phyloP scores from a whole-genome alignment of 2,329 filamentous ascomycete species.

The Fusarium mexicanum region DNA sequence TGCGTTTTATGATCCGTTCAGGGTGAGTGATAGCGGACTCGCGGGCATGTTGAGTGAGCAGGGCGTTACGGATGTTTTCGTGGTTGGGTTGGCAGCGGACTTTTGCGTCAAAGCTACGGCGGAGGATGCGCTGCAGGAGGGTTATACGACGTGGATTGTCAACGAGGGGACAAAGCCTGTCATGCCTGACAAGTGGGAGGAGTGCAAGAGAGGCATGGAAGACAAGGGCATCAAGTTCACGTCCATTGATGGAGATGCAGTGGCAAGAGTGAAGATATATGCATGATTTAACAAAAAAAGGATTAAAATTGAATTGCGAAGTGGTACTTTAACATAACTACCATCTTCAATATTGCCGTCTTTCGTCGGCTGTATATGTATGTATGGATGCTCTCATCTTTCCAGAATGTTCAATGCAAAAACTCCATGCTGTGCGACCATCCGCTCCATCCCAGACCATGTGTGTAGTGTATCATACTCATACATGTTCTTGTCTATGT shows the following conservation, averaged over 20 bases:
- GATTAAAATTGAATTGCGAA: conserved; percentile 35
- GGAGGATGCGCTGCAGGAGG: conserved; percentile 77
- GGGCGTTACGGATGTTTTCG: conserved; percentile 80
- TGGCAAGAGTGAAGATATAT: conserved; percentile 36
- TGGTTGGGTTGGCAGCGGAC: conserved; percentile 87
- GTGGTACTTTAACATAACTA: conserved; percentile 22
- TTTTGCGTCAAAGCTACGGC: conserved; percentile 90
- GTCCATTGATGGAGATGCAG: conserved; percentile 40
- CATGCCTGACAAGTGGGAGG: conserved; percentile 67
- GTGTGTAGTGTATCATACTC: conserved; percentile 23
- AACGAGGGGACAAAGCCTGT: conserved; percentile 83
- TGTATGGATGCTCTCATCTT: conserved; percentile 39
- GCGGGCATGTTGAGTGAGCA: conserved; percentile 63
- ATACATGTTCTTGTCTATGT: conserved; percentile 33
- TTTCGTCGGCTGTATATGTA: conserved; percentile 31
- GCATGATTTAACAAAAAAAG: conserved; percentile 17
- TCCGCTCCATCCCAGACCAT: conserved; percentile 27
- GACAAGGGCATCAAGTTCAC: conserved; percentile 71
- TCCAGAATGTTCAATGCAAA: conserved; percentile 44
- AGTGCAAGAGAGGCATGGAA: conserved; percentile 63
- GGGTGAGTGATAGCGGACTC: conserved; percentile 71
- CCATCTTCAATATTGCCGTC: conserved; percentile 26
- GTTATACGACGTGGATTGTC: conserved; percentile 80
- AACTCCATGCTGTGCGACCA: conserved; percentile 41
- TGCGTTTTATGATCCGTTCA: conserved; percentile 86